Evolutionary conservation across 2,329 filamentous ascomycete species (phyloP).

Genomic region (Aspergillus aculeatus): DNA sequence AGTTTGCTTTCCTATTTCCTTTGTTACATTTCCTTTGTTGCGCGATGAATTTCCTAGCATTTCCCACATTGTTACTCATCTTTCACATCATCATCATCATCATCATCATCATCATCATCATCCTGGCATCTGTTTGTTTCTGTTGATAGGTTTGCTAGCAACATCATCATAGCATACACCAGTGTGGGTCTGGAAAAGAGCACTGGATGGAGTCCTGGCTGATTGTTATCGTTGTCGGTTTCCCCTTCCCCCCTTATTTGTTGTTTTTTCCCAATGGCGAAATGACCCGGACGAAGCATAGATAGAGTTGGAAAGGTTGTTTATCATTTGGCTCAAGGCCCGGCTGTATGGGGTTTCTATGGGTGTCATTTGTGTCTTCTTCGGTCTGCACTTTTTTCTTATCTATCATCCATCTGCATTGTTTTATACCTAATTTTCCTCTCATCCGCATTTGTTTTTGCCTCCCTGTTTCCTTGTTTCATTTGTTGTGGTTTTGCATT

Average conservation of each 20-base stretch:
- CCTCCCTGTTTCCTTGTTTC: neutral
- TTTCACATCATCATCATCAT: constrained; percentile 5
- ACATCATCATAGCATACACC: constrained; percentile 17
- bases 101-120: constrained; percentile 10
- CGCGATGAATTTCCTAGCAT: constrained; percentile 1
- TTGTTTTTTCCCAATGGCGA: constrained; percentile 19
- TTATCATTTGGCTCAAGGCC: constrained; percentile 17
- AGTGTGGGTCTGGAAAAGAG: constrained; percentile 18
- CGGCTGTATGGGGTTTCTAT: constrained; percentile 20
- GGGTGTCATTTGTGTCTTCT: constrained; percentile 16
- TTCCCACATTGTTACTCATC: constrained; percentile 3
- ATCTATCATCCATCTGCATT: neutral
- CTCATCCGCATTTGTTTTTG: neutral
- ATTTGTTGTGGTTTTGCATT: neutral
- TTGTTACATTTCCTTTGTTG: constrained; percentile 23
- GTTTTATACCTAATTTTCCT: constrained; percentile 7
- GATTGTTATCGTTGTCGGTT: constrained; percentile 18
- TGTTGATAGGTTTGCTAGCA: constrained; percentile 4
- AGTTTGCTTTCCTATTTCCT: constrained; percentile 22
- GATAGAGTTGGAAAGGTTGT: constrained; percentile 22
- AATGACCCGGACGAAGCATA: constrained; percentile 25
- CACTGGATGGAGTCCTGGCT: constrained; percentile 28
- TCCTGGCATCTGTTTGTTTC: constrained; percentile 10
- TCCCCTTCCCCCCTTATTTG: constrained; percentile 10
- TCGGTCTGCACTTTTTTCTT: constrained; percentile 8